Conservation (phyloP, 345 rosid genomes). For the Gynandropsis gynandra region DNA sequence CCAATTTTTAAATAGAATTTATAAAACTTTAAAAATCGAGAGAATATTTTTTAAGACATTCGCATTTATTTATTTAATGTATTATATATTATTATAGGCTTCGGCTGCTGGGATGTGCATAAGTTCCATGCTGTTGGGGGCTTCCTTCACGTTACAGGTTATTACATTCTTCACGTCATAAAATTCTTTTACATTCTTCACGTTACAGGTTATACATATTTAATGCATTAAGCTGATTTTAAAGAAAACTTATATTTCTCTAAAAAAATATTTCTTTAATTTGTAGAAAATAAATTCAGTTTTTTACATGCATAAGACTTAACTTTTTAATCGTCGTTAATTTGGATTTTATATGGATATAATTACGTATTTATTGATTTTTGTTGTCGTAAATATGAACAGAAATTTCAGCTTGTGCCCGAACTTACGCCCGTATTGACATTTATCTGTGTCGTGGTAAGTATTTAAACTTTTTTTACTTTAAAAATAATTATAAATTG, state of each 20-base stretch:
- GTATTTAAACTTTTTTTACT: not conserved
- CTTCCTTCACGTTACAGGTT: conserved; percentile 48
- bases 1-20: not conserved
- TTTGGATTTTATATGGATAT: not conserved
- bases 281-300: too few relatives aligned
- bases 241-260: not conserved
- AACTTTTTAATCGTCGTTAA: not conserved
- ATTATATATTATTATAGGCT: conserved; percentile 21
- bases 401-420: not conserved
- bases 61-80: not conserved
- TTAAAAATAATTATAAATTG: too few relatives aligned
- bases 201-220: not conserved
- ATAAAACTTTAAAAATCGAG: too few relatives aligned
- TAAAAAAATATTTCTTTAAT: not conserved
- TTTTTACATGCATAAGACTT: too few relatives aligned
- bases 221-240: not conserved
- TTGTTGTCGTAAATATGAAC: not conserved
- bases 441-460: conserved; percentile 14
- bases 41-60: not conserved
- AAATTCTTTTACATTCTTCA: not conserved
- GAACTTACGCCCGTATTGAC: conserved; percentile 12
- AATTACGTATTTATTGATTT: not conserved
- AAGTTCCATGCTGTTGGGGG: conserved; percentile 30
- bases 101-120: conserved; percentile 44
- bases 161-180: not conserved